A percentile compares a stretch with the other conserved stretches of the same genome.
Conservation (phyloP, 1,139 yeast genomes). For the Candida labiduridarum region DNA sequence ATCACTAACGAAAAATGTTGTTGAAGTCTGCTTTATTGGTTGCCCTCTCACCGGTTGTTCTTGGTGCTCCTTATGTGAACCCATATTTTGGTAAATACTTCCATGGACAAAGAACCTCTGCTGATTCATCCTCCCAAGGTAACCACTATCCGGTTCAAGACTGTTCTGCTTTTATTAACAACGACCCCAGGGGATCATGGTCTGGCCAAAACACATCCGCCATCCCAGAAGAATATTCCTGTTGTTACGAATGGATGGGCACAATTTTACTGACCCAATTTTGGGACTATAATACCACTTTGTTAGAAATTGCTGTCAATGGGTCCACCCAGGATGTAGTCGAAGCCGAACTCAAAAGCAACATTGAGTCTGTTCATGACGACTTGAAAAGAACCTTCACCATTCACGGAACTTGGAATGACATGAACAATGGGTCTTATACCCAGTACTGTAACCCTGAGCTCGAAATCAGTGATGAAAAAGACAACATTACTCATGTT, state of each 20-base stretch:
- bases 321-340: conserved; percentile 20
- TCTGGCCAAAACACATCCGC: conserved; percentile 31
- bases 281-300: conserved; percentile 40
- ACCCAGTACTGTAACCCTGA: conserved; percentile 34
- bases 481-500: conserved; percentile 32
- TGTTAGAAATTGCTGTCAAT: conserved; percentile 22
- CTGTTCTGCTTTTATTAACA: conserved; percentile 13
- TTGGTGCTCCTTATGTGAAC: conserved; percentile 12
- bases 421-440: conserved; percentile 40
- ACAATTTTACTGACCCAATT: conserved; percentile 42
- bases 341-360: conserved; percentile 12
- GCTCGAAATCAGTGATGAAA: conserved; percentile 28
- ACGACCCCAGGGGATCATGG: conserved; percentile 18
- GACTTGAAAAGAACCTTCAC: conserved; percentile 30
- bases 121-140: conserved; percentile 15
- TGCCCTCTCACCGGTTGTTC: conserved; percentile 6
- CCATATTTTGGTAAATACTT: conserved; percentile 16
- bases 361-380: conserved; percentile 11
- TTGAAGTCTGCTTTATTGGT: conserved; percentile 4
- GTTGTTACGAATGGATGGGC: conserved; percentile 40
- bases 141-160: conserved; percentile 14
- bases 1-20: not conserved
- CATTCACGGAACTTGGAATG: conserved; percentile 47
- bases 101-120: conserved; percentile 16
- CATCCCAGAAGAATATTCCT: conserved; percentile 24